phyloP scores from a whole-genome alignment of 257 asterid genomes.

The Jacaranda copaia region DNA sequence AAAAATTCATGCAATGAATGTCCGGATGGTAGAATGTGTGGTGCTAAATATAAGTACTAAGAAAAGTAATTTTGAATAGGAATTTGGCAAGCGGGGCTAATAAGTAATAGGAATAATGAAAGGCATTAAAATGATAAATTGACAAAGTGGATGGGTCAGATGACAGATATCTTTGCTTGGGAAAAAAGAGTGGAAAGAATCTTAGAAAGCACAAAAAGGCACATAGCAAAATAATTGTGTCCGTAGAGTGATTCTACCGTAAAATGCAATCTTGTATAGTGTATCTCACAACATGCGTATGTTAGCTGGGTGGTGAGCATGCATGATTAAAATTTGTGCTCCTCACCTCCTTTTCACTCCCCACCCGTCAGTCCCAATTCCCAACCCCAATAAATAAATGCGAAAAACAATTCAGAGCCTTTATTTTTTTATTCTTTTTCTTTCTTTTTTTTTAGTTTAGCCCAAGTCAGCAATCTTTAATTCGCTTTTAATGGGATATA shows the following conservation, averaged over 20 bases:
- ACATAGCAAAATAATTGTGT: constrained; percentile 54
- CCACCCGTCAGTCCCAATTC: constrained; percentile 29
- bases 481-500: neutral
- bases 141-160: constrained; percentile 32
- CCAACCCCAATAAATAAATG: constrained; percentile 15
- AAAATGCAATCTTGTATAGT: constrained; percentile 32
- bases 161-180: constrained; percentile 50
- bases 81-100: neutral
- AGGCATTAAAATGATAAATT: constrained; percentile 14
- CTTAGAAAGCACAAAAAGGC: constrained; percentile 56
- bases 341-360: constrained; percentile 31
- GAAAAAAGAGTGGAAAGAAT: constrained; percentile 59
- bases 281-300: constrained; percentile 45
- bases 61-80: neutral
- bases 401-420: neutral
- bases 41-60: neutral
- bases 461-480: neutral
- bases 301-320: constrained; percentile 43
- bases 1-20: too few relatives aligned
- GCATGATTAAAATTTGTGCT: constrained; percentile 40
- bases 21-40: too few relatives aligned
- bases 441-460: constrained; percentile 2
- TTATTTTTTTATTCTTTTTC: neutral
- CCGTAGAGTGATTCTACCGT: constrained; percentile 44
- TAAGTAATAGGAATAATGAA: neutral